A percentile compares a stretch with the other conserved stretches of the same genome.
Conservation (phyloP, 441 rosid genomes). For the Francoa sonchifolia region DNA sequence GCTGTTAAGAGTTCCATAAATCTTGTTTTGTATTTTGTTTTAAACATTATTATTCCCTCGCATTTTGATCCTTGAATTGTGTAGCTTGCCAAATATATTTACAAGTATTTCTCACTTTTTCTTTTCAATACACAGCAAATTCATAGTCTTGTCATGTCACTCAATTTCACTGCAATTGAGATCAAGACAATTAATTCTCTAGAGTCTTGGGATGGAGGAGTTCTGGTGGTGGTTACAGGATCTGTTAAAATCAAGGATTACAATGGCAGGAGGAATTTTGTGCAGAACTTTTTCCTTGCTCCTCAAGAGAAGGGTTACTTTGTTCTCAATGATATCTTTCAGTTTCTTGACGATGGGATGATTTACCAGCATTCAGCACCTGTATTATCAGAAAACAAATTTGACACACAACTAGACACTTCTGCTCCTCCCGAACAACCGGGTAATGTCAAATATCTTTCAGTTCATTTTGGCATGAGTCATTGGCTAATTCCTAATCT, state of each 20-base stretch:
- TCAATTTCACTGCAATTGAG: constrained; percentile 53
- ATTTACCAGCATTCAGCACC: constrained; percentile 31
- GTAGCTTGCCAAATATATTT: too few relatives aligned
- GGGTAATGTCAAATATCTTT: constrained; percentile 26
- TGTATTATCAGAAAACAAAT: constrained; percentile 29
- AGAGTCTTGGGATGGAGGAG: constrained; percentile 59
- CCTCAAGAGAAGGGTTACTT: constrained; percentile 66
- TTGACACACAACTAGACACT: constrained; percentile 36
- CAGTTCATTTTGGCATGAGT: neutral
- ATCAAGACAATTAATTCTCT: constrained; percentile 60
- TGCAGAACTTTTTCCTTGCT: constrained; percentile 64
- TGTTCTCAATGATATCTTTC: constrained; percentile 57
- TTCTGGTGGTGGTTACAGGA: constrained; percentile 51
- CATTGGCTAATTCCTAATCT: neutral
- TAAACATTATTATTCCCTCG: too few relatives aligned
- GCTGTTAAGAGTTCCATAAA: too few relatives aligned
- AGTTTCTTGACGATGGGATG: constrained; percentile 35
- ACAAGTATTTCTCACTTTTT: too few relatives aligned
- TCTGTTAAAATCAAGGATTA: constrained; percentile 45
- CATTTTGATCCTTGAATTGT: neutral
- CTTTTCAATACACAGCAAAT: constrained; percentile 34
- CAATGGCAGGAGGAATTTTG: constrained; percentile 33
- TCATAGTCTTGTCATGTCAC: constrained; percentile 39
- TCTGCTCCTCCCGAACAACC: constrained; percentile 51
- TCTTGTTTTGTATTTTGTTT: too few relatives aligned